These are phyloP conservation scores for Arthrobotrys sinensis DNA, from an alignment of 2,329 filamentous ascomycete species.

Conservation along the genomic window DNA sequence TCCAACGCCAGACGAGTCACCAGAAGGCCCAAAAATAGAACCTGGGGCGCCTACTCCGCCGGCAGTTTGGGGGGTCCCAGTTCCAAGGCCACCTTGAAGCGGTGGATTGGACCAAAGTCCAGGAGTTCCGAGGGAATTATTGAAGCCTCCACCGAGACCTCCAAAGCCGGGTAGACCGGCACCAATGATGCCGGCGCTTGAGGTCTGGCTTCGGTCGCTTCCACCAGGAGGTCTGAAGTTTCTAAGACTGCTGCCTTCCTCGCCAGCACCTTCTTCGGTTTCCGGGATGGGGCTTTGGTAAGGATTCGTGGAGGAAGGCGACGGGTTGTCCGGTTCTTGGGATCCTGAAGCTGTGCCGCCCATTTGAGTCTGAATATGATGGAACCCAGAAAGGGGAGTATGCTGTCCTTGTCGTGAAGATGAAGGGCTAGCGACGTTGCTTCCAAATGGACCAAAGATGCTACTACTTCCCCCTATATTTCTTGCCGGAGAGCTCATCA, in stretches of 20 bases:
- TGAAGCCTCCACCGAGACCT: slow-evolving; percentile 69
- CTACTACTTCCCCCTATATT: slow-evolving; percentile 45
- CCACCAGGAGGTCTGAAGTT: slow-evolving; percentile 74
- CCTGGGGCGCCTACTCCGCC: slow-evolving; percentile 71
- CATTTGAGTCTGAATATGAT: slow-evolving; percentile 71
- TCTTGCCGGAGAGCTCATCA: slow-evolving; percentile 68
- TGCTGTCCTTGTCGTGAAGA: slow-evolving; percentile 71
- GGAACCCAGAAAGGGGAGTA: slow-evolving; percentile 67
- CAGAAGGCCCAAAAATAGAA: slow-evolving; percentile 53
- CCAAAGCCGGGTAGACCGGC: slow-evolving; percentile 75
- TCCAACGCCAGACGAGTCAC: slow-evolving; percentile 77
- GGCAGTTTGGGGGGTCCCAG: slow-evolving; percentile 75
- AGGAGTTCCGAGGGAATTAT: slow-evolving; percentile 76
- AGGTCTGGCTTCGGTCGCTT: slow-evolving; percentile 93
- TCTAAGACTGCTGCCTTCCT: slow-evolving; percentile 71
- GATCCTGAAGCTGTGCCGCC: slow-evolving; percentile 65
- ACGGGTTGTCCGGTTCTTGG: slow-evolving; percentile 79
- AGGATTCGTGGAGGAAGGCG: slow-evolving; percentile 95
- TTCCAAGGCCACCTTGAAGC: slow-evolving; percentile 77
- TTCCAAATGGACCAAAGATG: slow-evolving; percentile 75
- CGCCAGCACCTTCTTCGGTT: slow-evolving; percentile 76
- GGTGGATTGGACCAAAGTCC: slow-evolving; percentile 77
- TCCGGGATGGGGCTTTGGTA: slow-evolving; percentile 91
- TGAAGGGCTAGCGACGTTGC: slow-evolving; percentile 73
- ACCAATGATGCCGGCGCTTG: slow-evolving; percentile 76